Evolutionary conservation across 495 filamentous ascomycete species (phyloP).

Genomic region (Penicillium riverlandense): DNA sequence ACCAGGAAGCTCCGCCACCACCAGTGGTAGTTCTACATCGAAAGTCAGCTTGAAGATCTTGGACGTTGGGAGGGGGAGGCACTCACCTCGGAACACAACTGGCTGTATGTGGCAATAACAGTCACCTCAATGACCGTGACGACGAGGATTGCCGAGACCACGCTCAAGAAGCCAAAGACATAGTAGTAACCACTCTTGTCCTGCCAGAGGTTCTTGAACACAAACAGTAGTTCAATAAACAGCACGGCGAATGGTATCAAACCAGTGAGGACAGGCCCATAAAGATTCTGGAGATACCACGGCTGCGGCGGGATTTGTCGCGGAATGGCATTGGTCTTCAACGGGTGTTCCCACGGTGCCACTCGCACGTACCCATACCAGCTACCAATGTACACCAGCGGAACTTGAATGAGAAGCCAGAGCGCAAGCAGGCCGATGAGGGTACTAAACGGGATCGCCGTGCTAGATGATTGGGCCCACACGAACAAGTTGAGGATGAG

Average conservation of each 20-base stretch:
- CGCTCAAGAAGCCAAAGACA: slow-evolving; percentile 82
- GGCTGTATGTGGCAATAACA: slow-evolving; percentile 80
- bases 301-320: slow-evolving; percentile 72
- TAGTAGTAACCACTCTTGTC: slow-evolving; percentile 95
- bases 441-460: slow-evolving; percentile 83
- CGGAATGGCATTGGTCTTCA: slow-evolving; percentile 67
- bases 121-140: slow-evolving; percentile 84
- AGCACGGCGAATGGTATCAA: slow-evolving; percentile 88
- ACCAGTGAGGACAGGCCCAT: slow-evolving; percentile 65
- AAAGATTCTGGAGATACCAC: slow-evolving; percentile 65
- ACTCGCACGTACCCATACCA: slow-evolving; percentile 68
- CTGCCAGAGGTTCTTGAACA: slow-evolving; percentile 87
- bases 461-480: slow-evolving; percentile 88
- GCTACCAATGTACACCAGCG: slow-evolving; percentile 79
- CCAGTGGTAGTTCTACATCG: slow-evolving; percentile 76
- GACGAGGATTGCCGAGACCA: slow-evolving; percentile 67
- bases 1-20: slow-evolving; percentile 91
- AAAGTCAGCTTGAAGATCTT: slow-evolving; percentile 9
- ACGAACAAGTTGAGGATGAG: slow-evolving; percentile 90
- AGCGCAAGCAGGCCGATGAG: slow-evolving; percentile 69
- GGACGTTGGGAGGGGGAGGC: not conserved
- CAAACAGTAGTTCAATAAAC: slow-evolving; percentile 88
- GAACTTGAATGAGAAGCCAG: slow-evolving; percentile 86
- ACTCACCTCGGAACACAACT: slow-evolving; percentile 69
- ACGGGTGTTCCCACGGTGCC: slow-evolving; percentile 76